phyloP scores from a whole-genome alignment of 2,329 filamentous ascomycete species.

The Clarireedia hainanense region DNA sequence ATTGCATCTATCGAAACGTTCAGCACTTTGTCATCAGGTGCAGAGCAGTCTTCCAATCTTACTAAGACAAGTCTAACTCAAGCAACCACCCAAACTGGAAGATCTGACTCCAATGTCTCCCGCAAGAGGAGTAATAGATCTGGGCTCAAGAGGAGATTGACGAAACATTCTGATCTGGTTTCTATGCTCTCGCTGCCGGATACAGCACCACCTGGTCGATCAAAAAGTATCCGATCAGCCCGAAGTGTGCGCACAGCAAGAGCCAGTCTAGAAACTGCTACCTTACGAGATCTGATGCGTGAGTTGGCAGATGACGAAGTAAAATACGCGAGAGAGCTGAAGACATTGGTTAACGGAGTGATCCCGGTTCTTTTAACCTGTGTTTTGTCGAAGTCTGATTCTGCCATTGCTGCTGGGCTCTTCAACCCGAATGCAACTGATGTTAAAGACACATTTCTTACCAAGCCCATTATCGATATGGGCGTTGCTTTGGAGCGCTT shows the following conservation, averaged over 20 bases:
- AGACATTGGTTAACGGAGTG: slow-evolving; percentile 89
- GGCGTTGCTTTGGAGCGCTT: slow-evolving; percentile 82
- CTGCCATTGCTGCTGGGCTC: slow-evolving; percentile 55
- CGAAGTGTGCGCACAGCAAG: slow-evolving; percentile 71
- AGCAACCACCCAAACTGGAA: slow-evolving; percentile 24
- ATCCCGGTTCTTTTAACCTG: slow-evolving; percentile 86
- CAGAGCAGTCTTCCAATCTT: slow-evolving; percentile 21
- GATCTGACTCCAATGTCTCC: slow-evolving; percentile 21
- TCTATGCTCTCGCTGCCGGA: slow-evolving; percentile 77
- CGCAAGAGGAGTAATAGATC: slow-evolving; percentile 24
- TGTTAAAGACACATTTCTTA: slow-evolving; percentile 52
- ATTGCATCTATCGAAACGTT: slow-evolving; percentile 27
- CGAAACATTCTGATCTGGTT: slow-evolving; percentile 88
- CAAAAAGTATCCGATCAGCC: slow-evolving; percentile 64
- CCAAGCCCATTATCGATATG: slow-evolving; percentile 89
- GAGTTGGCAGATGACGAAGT: slow-evolving; percentile 79
- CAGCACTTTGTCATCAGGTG: slow-evolving; percentile 14
- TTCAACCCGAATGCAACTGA: slow-evolving; percentile 45
- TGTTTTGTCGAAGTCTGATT: slow-evolving; percentile 65
- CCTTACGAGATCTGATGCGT: slow-evolving; percentile 65
- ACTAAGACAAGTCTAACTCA: slow-evolving; percentile 36
- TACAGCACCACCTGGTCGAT: slow-evolving; percentile 46
- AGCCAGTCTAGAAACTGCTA: slow-evolving; percentile 58
- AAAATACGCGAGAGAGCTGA: slow-evolving; percentile 83
- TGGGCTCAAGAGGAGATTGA: slow-evolving; percentile 55